Conservation (phyloP, 441 rosid genomes). For the Iberis amara region DNA sequence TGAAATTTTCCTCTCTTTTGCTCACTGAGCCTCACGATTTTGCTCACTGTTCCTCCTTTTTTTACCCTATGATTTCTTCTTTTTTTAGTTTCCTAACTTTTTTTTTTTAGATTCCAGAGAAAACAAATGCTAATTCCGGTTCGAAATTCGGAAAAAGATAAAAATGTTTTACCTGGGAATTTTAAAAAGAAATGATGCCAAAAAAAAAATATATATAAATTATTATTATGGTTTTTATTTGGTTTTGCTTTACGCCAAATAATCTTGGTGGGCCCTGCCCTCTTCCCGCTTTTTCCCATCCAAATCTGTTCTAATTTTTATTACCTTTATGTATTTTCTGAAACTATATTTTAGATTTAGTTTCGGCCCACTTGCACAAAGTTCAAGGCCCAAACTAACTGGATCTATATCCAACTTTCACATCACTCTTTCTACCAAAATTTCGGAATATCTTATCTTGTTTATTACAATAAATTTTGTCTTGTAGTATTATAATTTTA, state of each 20-base stretch:
- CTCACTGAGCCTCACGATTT: constrained; percentile 31
- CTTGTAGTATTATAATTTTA: too few relatives aligned
- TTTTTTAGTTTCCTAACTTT: background rate
- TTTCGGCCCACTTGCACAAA: background rate
- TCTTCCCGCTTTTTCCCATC: constrained; percentile 27
- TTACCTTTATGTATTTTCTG: background rate
- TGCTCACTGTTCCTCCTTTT: constrained; percentile 25
- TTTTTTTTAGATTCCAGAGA: constrained; percentile 4
- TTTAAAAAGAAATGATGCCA: background rate
- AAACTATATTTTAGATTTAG: background rate
- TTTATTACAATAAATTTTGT: too few relatives aligned
- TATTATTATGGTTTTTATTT: background rate
- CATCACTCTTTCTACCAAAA: too few relatives aligned
- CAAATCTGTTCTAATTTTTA: background rate
- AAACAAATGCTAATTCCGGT: constrained; percentile 27
- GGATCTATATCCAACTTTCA: too few relatives aligned
- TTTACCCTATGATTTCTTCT: background rate
- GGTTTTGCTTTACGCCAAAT: constrained; percentile 25
- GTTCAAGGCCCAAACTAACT: background rate
- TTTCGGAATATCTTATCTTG: too few relatives aligned
- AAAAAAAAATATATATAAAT: background rate
- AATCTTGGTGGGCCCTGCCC: constrained; percentile 19
- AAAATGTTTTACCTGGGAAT: constrained; percentile 17
- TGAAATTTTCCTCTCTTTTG: constrained; percentile 22
- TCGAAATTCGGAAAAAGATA: constrained; percentile 7